Percentiles rank a stretch among this genome's conserved stretches.
Evolutionary conservation across 768 basidiomycete species (phyloP).

Genomic region (Tricholoma bakamatsutake): DNA sequence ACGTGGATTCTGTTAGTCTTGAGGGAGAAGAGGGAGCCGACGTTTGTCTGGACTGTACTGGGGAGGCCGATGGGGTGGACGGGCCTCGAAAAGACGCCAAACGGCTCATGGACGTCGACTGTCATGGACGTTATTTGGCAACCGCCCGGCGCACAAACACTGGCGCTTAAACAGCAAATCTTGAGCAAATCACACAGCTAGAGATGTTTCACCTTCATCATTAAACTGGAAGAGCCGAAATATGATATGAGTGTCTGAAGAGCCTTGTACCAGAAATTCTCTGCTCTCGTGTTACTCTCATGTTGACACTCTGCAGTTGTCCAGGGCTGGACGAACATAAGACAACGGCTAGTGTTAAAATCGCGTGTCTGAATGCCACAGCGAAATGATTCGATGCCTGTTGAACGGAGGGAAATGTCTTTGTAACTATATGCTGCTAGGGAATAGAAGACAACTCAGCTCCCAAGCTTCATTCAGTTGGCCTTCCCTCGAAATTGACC

Average conservation of each 20-base stretch:
- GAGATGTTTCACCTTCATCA: too few species aligned
- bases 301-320: constrained; percentile 87
- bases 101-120: too few species aligned
- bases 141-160: constrained; percentile 13
- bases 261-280: constrained; percentile 38
- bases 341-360: constrained; percentile 91
- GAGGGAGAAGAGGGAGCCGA: constrained; percentile 40
- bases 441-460: constrained; percentile 45
- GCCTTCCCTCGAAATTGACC: constrained; percentile 88
- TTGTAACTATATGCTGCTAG: constrained; percentile 8
- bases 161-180: too few species aligned
- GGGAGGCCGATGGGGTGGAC: constrained; percentile 53
- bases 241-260: constrained; percentile 15
- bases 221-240: not conserved
- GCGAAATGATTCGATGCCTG: constrained; percentile 89
- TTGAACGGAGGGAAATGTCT: constrained; percentile 96
- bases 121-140: constrained; percentile 17
- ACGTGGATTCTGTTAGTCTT: constrained; percentile 63
- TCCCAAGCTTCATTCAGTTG: constrained; percentile 71
- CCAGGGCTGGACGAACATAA: constrained; percentile 93
- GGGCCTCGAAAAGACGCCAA: too few species aligned
- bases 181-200: too few species aligned
- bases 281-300: too few species aligned
- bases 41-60: constrained; percentile 40
- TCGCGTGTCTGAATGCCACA: constrained; percentile 88